Evolutionary conservation across 1,139 yeast species (phyloP).

Genomic region (Debaryomyces robertsiae): DNA sequence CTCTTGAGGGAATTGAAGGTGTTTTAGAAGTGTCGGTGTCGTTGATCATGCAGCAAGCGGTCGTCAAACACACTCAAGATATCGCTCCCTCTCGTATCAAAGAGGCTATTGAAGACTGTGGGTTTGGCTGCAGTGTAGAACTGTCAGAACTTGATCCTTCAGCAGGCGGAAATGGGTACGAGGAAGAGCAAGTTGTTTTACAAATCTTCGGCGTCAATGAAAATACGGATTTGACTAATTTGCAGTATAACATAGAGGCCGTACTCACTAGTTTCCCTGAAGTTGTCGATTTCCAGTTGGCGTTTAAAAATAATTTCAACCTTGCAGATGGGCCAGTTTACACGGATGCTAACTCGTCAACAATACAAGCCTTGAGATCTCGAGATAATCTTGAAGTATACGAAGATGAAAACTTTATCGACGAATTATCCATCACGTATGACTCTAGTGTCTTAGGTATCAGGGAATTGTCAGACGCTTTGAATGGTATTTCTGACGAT

Average conservation of each 20-base stretch:
- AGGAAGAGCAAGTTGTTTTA: conserved; percentile 32
- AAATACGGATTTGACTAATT: conserved; percentile 27
- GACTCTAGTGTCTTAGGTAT: conserved; percentile 53
- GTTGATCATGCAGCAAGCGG: conserved; percentile 72
- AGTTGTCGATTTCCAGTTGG: conserved; percentile 26
- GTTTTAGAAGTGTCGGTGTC: conserved; percentile 60
- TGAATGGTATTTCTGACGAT: conserved; percentile 29
- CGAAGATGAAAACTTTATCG: conserved; percentile 22
- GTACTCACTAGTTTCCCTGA: conserved; percentile 35
- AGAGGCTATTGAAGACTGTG: conserved; percentile 68
- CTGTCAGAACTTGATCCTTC: conserved; percentile 19
- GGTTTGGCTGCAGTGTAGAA: conserved; percentile 57
- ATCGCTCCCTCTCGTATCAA: conserved; percentile 39
- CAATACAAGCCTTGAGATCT: conserved; percentile 18
- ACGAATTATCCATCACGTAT: conserved; percentile 48
- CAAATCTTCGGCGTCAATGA: conserved; percentile 38
- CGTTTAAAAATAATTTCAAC: conserved; percentile 18
- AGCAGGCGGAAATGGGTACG: conserved; percentile 16
- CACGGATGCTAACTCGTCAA: conserved; percentile 19
- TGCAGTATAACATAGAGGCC: conserved; percentile 47
- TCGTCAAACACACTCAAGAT: conserved; percentile 45
- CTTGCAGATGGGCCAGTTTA: conserved; percentile 10
- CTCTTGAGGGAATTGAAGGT: conserved; percentile 51
- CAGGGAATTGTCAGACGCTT: conserved; percentile 53
- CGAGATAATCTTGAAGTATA: conserved; percentile 15